Conservation (phyloP, 768 basidiomycete species). For the Pleurotus pulmonarius region DNA sequence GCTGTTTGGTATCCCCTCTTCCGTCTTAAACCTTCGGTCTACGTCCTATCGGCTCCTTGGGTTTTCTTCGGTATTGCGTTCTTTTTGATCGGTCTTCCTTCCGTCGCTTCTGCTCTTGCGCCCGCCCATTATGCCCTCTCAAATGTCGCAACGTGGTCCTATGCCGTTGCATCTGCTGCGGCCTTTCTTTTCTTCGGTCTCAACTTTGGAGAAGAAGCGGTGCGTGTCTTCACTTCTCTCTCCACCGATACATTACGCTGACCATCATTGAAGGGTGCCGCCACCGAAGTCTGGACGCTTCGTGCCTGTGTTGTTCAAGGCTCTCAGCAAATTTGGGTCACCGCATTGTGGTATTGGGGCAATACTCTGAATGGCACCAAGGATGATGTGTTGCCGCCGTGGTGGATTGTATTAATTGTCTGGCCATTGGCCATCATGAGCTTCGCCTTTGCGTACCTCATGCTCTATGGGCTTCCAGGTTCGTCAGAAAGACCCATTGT, state of each 20-base stretch:
- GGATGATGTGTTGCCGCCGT: conserved; percentile 59
- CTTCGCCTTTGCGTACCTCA: conserved; percentile 75
- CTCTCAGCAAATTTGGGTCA: conserved; percentile 94
- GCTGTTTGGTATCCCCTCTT: conserved; percentile 89
- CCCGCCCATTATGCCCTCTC: conserved; percentile 65
- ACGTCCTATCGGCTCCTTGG: conserved; percentile 85
- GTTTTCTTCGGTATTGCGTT: conserved; percentile 88
- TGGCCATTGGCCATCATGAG: conserved; percentile 82
- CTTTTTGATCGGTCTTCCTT: conserved; percentile 87
- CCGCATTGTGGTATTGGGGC: conserved; percentile 96
- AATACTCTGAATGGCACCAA: conserved; percentile 60
- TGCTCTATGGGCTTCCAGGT: conserved; percentile 88
- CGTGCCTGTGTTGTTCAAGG: conserved; percentile 93
- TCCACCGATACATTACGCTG: conserved; percentile 9
- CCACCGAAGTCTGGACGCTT: conserved; percentile 91
- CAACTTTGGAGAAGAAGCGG: conserved; percentile 96
- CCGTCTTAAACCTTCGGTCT: conserved; percentile 83
- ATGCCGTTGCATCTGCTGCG: conserved; percentile 90
- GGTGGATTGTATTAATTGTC: conserved; percentile 78
- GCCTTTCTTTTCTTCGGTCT: conserved; percentile 93
- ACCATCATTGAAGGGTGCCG: conserved; percentile 60
- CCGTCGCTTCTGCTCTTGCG: conserved; percentile 56
- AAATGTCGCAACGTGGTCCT: conserved; percentile 83
- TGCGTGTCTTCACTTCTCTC: conserved; percentile 28
- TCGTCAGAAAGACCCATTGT: conserved; percentile 14